phyloP scores from a whole-genome alignment of 2,329 filamentous ascomycete species.

The Camptophora hylomeconis region DNA sequence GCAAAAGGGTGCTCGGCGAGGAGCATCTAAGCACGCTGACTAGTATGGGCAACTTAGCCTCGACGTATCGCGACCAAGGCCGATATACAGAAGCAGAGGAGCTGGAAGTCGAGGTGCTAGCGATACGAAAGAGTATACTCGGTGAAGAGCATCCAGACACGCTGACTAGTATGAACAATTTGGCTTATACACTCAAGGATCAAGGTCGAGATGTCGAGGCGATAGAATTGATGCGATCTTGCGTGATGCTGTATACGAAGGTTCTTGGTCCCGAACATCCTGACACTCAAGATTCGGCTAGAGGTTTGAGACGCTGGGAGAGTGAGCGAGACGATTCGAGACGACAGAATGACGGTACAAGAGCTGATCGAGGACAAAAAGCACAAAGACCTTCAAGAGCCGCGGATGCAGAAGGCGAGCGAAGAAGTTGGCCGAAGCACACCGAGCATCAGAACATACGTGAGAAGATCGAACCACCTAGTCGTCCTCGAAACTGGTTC shows the following conservation, averaged over 20 bases:
- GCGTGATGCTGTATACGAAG: slow-evolving; percentile 5
- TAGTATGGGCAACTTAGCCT: slow-evolving; percentile 11
- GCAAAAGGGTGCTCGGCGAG: slow-evolving; percentile 10
- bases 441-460: no score
- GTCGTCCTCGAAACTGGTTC: no score
- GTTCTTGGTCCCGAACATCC: slow-evolving; percentile 17
- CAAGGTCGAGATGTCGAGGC: slow-evolving; percentile 8
- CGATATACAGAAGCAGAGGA: slow-evolving; percentile 18
- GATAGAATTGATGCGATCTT: slow-evolving; percentile 12
- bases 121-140: slow-evolving; percentile 11
- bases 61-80: slow-evolving; percentile 12
- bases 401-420: no score
- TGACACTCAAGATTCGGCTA: no score
- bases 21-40: slow-evolving; percentile 14
- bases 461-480: no score
- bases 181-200: slow-evolving; percentile 3
- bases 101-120: slow-evolving; percentile 9
- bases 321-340: no score
- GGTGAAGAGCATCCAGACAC: slow-evolving; percentile 9
- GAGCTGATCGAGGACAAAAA: no score
- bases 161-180: slow-evolving; percentile 21
- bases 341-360: no score
- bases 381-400: no score
- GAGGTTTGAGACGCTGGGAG: no score
- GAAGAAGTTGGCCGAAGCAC: no score